These are phyloP conservation scores for Candida corydali DNA, from an alignment of 805 yeast species.

Conservation along the genomic window DNA sequence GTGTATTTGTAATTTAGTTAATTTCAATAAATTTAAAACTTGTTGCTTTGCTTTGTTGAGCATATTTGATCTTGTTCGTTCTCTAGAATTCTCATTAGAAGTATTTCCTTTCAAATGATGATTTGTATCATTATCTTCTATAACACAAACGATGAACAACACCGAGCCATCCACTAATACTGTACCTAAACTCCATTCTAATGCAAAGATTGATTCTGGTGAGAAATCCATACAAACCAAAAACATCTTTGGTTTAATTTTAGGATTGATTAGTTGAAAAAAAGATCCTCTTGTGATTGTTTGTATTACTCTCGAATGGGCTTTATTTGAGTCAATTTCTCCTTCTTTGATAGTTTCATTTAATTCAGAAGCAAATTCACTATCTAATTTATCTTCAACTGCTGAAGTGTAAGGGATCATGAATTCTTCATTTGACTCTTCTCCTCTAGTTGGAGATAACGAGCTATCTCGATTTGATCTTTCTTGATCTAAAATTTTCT, in stretches of 20 bases:
- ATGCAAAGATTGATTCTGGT: conserved; percentile 76
- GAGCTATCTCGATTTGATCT: conserved; percentile 19
- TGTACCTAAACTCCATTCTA: conserved; percentile 87
- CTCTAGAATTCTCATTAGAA: conserved; percentile 32
- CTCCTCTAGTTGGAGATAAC: conserved; percentile 10
- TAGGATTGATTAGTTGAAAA: conserved; percentile 46
- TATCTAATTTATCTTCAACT: conserved; percentile 59
- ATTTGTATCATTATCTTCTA: conserved; percentile 43
- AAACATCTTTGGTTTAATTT: conserved; percentile 53
- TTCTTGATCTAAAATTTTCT: conserved; percentile 57
- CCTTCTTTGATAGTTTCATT: conserved; percentile 54
- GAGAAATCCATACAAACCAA: conserved; percentile 78
- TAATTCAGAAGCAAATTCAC: conserved; percentile 51
- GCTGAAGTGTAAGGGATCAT: conserved; percentile 67
- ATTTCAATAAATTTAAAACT: conserved; percentile 47
- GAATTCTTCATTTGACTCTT: conserved; percentile 20
- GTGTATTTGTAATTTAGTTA: conserved; percentile 70
- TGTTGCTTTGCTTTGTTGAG: conserved; percentile 41
- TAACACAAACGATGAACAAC: conserved; percentile 63
- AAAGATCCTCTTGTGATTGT: conserved; percentile 69
- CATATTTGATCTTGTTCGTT: conserved; percentile 34
- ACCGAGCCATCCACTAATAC: conserved; percentile 80
- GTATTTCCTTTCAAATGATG: conserved; percentile 40
- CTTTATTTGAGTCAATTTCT: conserved; percentile 48
- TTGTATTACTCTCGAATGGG: conserved; percentile 58